Percentiles rank a stretch among this genome's conserved stretches.
These are phyloP conservation scores for Sclerotinia glacialis DNA, from an alignment of 2,329 filamentous ascomycete species.

Conservation along the genomic window DNA sequence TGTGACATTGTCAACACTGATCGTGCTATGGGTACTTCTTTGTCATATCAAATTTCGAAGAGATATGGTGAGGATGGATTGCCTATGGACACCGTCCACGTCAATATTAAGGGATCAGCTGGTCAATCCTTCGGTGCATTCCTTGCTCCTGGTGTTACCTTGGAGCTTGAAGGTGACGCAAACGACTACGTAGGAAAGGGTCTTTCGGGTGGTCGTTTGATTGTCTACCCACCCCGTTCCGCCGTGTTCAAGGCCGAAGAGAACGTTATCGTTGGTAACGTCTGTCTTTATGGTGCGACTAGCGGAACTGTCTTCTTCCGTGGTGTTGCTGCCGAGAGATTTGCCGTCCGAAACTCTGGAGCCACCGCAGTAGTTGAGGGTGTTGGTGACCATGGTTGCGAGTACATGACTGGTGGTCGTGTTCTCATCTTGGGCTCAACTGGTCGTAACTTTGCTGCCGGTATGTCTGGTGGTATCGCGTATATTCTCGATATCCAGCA, in stretches of 20 bases:
- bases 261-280: slow-evolving; percentile 90
- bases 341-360: slow-evolving; percentile 94
- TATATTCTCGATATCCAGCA: slow-evolving; percentile 88
- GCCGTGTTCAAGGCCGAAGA: slow-evolving; percentile 95
- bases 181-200: slow-evolving; percentile 98
- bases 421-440: slow-evolving; percentile 83
- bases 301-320: slow-evolving; percentile 93
- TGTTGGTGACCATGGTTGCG: slow-evolving; percentile 92
- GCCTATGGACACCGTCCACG: slow-evolving; percentile 89
- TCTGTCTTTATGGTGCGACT: slow-evolving; percentile 92
- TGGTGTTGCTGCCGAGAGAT: slow-evolving; percentile 92
- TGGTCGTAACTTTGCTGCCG: slow-evolving; percentile 94
- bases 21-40: slow-evolving; percentile 85
- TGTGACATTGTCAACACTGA: slow-evolving; percentile 97
- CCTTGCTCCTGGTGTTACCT: slow-evolving; percentile 86
- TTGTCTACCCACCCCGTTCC: slow-evolving; percentile 86
- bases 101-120: slow-evolving; percentile 93
- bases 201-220: slow-evolving; percentile 85
- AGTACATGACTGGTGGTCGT: slow-evolving; percentile 98
- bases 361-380: slow-evolving; percentile 95
- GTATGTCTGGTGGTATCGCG: slow-evolving; percentile 97
- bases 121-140: slow-evolving; percentile 96
- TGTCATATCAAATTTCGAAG: slow-evolving; percentile 95
- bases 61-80: slow-evolving; percentile 85
- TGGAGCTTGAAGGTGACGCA: slow-evolving; percentile 91